Evolutionary conservation across 306 rosid genomes (phyloP).

Genomic region (Vigna nakashimae): DNA sequence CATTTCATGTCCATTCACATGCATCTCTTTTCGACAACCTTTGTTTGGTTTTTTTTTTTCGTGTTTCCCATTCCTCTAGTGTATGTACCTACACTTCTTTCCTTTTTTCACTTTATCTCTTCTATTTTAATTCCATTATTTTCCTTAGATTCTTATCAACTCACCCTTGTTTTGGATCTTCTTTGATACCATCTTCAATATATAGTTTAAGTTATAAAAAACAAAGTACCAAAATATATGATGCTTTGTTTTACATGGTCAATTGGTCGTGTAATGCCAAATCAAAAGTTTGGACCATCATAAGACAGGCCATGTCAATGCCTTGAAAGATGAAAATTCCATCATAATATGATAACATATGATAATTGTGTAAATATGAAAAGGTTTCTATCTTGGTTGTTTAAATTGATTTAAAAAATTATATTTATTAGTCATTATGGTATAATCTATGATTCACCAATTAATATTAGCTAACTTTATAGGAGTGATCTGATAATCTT

Average conservation of each 20-base stretch:
- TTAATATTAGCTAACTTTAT: too few species aligned
- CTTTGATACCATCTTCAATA: not conserved
- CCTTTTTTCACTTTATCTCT: not conserved
- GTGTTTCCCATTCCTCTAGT: not conserved
- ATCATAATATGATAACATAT: too few species aligned
- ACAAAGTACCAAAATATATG: too few species aligned
- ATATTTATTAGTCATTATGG: too few species aligned
- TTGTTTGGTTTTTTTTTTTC: not conserved
- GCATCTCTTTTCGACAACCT: constrained; percentile 20
- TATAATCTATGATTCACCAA: too few species aligned
- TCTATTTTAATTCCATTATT: not conserved
- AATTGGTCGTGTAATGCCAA: not conserved
- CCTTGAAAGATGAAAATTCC: too few species aligned
- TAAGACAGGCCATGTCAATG: too few species aligned
- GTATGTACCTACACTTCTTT: constrained; percentile 2
- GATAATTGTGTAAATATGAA: too few species aligned
- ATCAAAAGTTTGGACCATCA: not conserved
- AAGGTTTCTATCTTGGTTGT: too few species aligned
- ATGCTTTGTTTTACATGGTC: not conserved
- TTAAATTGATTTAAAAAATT: too few species aligned
- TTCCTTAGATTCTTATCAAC: constrained; percentile 1
- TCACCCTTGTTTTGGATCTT: not conserved
- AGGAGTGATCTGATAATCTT: too few species aligned
- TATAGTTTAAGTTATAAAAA: not conserved
- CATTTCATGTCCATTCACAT: constrained; percentile 4